Percentiles rank a stretch among this genome's conserved stretches.
These are phyloP conservation scores for Phytophthora multivora DNA, from an alignment of 352 stramenopile species.

Conservation along the genomic window DNA sequence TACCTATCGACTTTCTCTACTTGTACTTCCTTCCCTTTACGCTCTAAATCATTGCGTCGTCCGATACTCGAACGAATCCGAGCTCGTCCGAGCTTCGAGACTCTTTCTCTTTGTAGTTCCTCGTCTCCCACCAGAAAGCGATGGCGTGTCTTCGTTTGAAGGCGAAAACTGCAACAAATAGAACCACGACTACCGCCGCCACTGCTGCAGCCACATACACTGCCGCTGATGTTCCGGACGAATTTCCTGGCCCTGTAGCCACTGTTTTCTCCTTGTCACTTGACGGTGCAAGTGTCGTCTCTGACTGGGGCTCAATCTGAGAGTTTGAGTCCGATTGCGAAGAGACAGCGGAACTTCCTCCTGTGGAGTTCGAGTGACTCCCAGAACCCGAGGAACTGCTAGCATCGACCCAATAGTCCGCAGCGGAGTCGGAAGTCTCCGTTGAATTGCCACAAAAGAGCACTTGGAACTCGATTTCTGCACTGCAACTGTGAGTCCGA, in stretches of 20 bases:
- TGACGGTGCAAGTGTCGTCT: constrained; percentile 2
- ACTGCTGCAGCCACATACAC: constrained; percentile 23
- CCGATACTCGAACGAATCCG: constrained; percentile 30
- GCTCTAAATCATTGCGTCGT: constrained; percentile 28
- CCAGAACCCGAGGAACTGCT: constrained; percentile 3
- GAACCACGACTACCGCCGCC: constrained; percentile 23
- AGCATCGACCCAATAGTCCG: constrained; percentile 30
- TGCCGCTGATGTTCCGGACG: constrained; percentile 16
- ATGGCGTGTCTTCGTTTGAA: constrained; percentile 27
- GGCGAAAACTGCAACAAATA: constrained; percentile 26
- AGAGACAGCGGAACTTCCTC: constrained; percentile 1
- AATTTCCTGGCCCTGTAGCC: constrained; percentile 11
- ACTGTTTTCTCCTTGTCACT: constrained; percentile 7
- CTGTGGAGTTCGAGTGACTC: constrained; percentile 12
- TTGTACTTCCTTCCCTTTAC: neutral
- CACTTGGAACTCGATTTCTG: constrained; percentile 60
- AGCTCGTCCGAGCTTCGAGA: constrained; percentile 36
- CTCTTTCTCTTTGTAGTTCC: constrained; percentile 15
- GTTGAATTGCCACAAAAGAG: constrained; percentile 50
- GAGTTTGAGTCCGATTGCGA: constrained; percentile 6
- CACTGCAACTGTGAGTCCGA: constrained; percentile 64
- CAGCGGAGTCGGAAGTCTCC: constrained; percentile 16
- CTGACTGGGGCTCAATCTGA: constrained; percentile 16
- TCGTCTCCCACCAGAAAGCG: constrained; percentile 27
- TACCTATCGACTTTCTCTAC: constrained; percentile 5